Evolutionary conservation across 208 protist genomes (phyloP).

Genomic region (Leishmania aethiopica): DNA sequence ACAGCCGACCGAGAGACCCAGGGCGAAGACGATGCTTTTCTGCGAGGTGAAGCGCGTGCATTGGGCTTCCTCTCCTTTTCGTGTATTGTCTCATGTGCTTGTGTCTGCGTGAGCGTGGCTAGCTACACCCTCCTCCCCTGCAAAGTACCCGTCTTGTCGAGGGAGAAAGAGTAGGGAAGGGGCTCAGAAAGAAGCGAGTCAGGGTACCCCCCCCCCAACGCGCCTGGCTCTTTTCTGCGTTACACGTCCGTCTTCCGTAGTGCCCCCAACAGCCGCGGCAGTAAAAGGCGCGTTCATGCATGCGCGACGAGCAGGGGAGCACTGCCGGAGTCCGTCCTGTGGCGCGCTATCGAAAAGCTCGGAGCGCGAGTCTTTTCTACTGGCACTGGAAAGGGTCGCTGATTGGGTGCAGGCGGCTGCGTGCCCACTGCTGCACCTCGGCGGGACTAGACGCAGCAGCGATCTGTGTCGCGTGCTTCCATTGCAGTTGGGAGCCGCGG

Average conservation of each 20-base stretch:
- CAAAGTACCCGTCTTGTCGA: background rate
- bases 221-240: background rate
- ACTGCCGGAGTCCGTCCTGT: background rate
- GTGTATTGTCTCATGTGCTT: background rate
- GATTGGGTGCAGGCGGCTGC: slow-evolving; percentile 14
- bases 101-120: background rate
- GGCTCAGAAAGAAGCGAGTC: background rate
- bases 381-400: slow-evolving; percentile 26
- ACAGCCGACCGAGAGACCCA: background rate
- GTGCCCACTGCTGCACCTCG: slow-evolving; percentile 42
- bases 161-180: background rate
- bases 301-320: too few species aligned
- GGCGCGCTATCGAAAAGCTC: background rate
- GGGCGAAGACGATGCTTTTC: background rate
- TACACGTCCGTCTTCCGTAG: background rate
- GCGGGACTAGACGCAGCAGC: slow-evolving; percentile 9
- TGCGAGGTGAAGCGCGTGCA: background rate
- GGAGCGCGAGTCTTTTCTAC: background rate
- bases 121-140: background rate
- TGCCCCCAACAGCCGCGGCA: background rate
- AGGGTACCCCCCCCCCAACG: background rate
- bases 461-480: slow-evolving; percentile 25
- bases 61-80: background rate
- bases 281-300: background rate
- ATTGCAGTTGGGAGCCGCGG: slow-evolving; percentile 48